Percentiles rank a stretch among this genome's conserved stretches.
Evolutionary conservation across 768 basidiomycete genomes (phyloP).

Genomic region (Gloeophyllum trabeum): DNA sequence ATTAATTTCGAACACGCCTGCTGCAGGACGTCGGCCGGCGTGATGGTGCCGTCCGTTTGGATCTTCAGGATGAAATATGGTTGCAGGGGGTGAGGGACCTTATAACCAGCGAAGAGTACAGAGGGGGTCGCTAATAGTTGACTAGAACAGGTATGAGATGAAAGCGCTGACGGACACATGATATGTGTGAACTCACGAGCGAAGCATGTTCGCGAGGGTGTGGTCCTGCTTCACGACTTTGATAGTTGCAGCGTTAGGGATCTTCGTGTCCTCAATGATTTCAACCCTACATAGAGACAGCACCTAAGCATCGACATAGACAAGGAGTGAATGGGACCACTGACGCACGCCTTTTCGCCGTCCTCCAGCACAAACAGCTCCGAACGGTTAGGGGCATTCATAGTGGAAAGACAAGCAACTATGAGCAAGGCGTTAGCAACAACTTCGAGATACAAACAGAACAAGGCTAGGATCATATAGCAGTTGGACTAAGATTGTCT

Average conservation of each 20-base stretch:
- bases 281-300: constrained; percentile 63
- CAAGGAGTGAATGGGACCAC: constrained; percentile 1
- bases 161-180: constrained; percentile 8
- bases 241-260: constrained; percentile 94
- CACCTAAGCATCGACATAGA: constrained; percentile 6
- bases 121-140: constrained; percentile 84
- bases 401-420: constrained; percentile 20
- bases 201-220: constrained; percentile 93
- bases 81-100: constrained; percentile 93
- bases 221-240: constrained; percentile 96
- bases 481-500: constrained; percentile 9
- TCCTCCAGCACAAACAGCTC: constrained; percentile 90
- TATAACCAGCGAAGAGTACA: constrained; percentile 95
- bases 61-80: constrained; percentile 92
- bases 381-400: constrained; percentile 94
- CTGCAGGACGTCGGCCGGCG: constrained; percentile 76
- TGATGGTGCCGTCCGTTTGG: constrained; percentile 83
- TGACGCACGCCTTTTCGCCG: constrained; percentile 84
- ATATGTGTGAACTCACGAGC: constrained; percentile 79
- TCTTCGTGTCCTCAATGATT: constrained; percentile 91
- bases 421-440: too few relatives aligned
- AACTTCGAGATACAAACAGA: too few relatives aligned
- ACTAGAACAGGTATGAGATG: constrained; percentile 24
- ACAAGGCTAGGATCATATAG: constrained; percentile 1
- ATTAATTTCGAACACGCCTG: constrained; percentile 79